phyloP scores from a whole-genome alignment of 768 basidiomycete genomes.

The Auricularia sp. region DNA sequence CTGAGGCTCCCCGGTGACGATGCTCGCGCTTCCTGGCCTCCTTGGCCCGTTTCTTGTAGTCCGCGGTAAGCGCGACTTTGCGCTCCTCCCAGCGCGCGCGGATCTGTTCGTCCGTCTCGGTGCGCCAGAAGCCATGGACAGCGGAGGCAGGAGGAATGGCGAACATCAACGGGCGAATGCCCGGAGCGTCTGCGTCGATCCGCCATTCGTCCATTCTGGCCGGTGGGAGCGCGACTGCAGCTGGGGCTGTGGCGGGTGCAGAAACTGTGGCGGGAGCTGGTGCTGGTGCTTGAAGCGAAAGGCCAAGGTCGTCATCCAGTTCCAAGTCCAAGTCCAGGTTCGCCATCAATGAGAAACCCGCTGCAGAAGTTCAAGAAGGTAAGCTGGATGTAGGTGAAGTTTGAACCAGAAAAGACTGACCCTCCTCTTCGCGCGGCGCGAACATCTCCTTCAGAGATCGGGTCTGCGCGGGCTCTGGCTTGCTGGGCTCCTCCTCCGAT shows the following conservation, averaged over 20 bases:
- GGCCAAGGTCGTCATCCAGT: conserved; percentile 44
- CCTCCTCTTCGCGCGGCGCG: conserved; percentile 55
- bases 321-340: conserved; percentile 59
- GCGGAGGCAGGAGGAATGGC: background rate
- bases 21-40: conserved; percentile 63
- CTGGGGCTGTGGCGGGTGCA: background rate
- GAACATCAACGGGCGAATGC: background rate
- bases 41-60: conserved; percentile 68
- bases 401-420: conserved; percentile 26
- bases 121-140: background rate
- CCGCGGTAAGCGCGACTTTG: conserved; percentile 56
- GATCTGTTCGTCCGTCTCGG: conserved; percentile 1
- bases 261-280: background rate
- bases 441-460: conserved; percentile 62
- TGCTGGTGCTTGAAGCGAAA: conserved; percentile 11
- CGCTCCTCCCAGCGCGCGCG: conserved; percentile 50
- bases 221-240: background rate
- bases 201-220: background rate
- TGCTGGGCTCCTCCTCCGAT: background rate
- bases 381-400: background rate
- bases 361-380: conserved; percentile 21
- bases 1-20: conserved; percentile 34
- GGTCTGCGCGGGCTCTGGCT: conserved; percentile 7
- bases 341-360: conserved; percentile 51
- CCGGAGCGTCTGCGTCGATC: background rate